Evolutionary conservation across 2,329 filamentous ascomycete species (phyloP).

Genomic region (Harringtonia aguacate): DNA sequence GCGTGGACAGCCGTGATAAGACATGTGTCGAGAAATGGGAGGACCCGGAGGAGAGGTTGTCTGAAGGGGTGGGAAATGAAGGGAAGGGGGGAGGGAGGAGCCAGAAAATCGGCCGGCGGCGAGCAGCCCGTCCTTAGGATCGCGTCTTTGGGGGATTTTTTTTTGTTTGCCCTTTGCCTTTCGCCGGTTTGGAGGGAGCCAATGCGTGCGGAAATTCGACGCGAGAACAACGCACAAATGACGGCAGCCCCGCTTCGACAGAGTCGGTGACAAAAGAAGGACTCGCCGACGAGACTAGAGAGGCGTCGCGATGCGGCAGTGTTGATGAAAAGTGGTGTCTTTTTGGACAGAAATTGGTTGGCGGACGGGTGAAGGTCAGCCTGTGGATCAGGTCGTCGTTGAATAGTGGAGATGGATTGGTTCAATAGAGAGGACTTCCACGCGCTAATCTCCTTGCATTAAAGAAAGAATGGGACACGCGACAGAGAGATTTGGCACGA

Average conservation of each 20-base stretch:
- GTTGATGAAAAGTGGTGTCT: background rate
- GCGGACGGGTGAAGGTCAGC: background rate
- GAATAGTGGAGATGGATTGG: background rate
- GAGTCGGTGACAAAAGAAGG: too few relatives aligned
- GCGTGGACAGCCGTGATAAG: conserved; percentile 18
- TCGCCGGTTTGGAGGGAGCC: too few relatives aligned
- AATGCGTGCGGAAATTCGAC: too few relatives aligned
- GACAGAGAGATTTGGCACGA: background rate
- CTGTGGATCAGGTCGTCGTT: background rate
- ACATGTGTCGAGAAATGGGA: conserved; percentile 18
- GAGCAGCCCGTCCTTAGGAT: too few relatives aligned
- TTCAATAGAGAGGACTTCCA: background rate
- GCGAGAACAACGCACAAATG: too few relatives aligned
- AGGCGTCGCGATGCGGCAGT: background rate
- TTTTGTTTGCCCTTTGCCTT: too few relatives aligned
- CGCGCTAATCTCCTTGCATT: background rate
- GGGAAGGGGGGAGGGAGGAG: conserved; percentile 3
- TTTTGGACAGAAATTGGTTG: background rate
- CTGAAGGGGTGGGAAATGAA: too few relatives aligned
- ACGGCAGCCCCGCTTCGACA: too few relatives aligned
- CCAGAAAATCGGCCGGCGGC: background rate
- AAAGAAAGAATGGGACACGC: background rate
- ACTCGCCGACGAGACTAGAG: background rate
- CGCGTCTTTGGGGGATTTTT: too few relatives aligned
- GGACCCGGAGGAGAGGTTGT: background rate